Conservation (phyloP, 805 yeast genomes). For the Ogataea pilisensis region DNA sequence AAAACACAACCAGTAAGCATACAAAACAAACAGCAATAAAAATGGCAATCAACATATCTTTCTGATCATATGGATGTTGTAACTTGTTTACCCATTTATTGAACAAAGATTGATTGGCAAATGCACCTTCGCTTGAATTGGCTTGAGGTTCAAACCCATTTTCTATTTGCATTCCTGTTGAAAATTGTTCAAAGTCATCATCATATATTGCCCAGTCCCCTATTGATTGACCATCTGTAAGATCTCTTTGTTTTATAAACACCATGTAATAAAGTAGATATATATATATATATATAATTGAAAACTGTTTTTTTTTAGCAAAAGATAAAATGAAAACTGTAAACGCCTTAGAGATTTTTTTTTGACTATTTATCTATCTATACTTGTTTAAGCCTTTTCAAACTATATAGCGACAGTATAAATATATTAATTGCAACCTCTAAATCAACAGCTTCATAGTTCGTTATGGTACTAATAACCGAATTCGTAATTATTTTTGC, state of each 20-base stretch:
- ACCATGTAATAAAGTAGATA: conserved; percentile 3
- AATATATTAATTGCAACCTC: too few species aligned
- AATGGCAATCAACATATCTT: conserved; percentile 12
- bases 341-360: too few species aligned
- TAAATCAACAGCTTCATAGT: too few species aligned
- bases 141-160: conserved; percentile 4
- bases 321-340: background rate
- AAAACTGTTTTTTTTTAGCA: background rate
- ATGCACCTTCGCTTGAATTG: conserved; percentile 6
- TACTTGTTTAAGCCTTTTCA: too few species aligned
- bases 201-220: conserved; percentile 6
- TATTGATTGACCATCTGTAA: conserved; percentile 7
- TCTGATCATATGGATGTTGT: conserved; percentile 11
- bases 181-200: conserved; percentile 12
- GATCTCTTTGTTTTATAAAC: conserved; percentile 7
- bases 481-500: too few species aligned
- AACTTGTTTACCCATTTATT: conserved; percentile 12
- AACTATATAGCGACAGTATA: too few species aligned
- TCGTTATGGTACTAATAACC: too few species aligned
- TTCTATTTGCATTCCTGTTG: conserved; percentile 5
- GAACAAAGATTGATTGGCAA: conserved; percentile 9
- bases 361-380: too few species aligned
- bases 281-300: too few species aligned
- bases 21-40: conserved; percentile 14
- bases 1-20: conserved; percentile 11